phyloP scores from a whole-genome alignment of 2,329 filamentous ascomycete genomes.

The Cladophialophora bantiana region DNA sequence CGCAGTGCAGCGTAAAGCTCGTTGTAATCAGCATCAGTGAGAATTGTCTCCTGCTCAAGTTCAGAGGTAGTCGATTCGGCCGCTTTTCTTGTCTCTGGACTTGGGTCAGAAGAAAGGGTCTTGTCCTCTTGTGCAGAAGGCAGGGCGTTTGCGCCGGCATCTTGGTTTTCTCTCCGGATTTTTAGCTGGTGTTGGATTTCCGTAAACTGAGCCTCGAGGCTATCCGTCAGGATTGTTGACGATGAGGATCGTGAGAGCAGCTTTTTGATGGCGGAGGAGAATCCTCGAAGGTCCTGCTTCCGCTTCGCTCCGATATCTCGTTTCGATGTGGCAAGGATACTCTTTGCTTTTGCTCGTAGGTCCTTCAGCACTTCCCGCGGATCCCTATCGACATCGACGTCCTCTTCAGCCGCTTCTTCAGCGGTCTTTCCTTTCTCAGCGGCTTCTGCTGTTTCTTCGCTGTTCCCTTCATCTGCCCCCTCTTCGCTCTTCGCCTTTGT shows the following conservation, averaged over 20 bases:
- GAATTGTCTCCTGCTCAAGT: slow-evolving; percentile 49
- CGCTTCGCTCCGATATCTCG: slow-evolving; percentile 69
- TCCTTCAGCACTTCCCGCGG: slow-evolving; percentile 59
- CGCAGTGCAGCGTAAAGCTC: slow-evolving; percentile 64
- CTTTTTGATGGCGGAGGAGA: slow-evolving; percentile 69
- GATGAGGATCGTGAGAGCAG: slow-evolving; percentile 64
- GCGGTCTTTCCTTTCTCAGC: slow-evolving; percentile 36
- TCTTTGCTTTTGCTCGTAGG: slow-evolving; percentile 65
- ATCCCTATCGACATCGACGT: slow-evolving; percentile 52
- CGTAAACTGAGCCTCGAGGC: slow-evolving; percentile 63
- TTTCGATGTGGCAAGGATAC: slow-evolving; percentile 62
- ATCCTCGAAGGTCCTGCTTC: slow-evolving; percentile 77
- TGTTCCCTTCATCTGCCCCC: slow-evolving; percentile 34
- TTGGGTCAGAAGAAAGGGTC: slow-evolving; percentile 18
- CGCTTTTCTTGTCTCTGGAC: slow-evolving; percentile 25
- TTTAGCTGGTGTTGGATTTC: slow-evolving; percentile 58
- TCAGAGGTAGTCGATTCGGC: slow-evolving; percentile 48
- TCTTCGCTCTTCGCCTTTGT: slow-evolving; percentile 42
- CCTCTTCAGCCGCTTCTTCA: slow-evolving; percentile 43
- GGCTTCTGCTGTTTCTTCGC: slow-evolving; percentile 33
- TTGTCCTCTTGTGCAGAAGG: slow-evolving; percentile 25
- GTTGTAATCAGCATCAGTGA: slow-evolving; percentile 57
- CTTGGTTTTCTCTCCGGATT: slow-evolving; percentile 45
- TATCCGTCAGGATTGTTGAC: slow-evolving; percentile 52
- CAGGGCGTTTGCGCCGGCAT: slow-evolving; percentile 29